These are phyloP conservation scores for Pulveroboletus sp. DNA, from an alignment of 768 basidiomycete species.

Conservation along the genomic window DNA sequence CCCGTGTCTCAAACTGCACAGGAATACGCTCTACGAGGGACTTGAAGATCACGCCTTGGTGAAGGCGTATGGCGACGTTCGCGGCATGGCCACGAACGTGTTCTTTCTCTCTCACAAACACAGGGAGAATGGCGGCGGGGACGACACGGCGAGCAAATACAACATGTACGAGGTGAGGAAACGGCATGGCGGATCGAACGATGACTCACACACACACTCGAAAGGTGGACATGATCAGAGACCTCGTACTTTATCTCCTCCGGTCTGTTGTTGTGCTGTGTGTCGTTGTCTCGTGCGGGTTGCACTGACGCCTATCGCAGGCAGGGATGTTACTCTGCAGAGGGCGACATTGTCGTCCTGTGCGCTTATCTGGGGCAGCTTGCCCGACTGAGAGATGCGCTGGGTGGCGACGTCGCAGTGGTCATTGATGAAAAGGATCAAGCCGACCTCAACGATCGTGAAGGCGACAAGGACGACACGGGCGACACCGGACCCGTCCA, in stretches of 20 bases:
- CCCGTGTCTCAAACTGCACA: constrained; percentile 15
- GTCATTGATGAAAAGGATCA: constrained; percentile 70
- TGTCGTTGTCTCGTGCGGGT: not conserved
- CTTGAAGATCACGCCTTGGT: constrained; percentile 60
- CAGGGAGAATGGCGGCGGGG: constrained; percentile 54
- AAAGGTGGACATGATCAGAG: constrained; percentile 47
- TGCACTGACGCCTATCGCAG: constrained; percentile 18
- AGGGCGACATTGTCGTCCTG: constrained; percentile 53
- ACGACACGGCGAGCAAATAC: constrained; percentile 64
- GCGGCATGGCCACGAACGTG: constrained; percentile 61
- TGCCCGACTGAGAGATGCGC: constrained; percentile 40
- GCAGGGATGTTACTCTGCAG: constrained; percentile 45
- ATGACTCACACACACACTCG: constrained; percentile 5
- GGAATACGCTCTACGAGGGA: constrained; percentile 58
- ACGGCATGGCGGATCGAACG: not conserved
- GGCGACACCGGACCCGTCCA: constrained; percentile 34
- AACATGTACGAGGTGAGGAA: constrained; percentile 74
- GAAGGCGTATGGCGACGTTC: constrained; percentile 48
- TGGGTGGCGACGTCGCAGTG: constrained; percentile 51
- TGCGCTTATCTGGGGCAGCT: constrained; percentile 55
- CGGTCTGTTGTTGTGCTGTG: constrained; percentile 19
- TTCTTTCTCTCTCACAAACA: constrained; percentile 68
- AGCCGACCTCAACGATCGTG: constrained; percentile 53
- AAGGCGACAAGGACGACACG: constrained; percentile 37
- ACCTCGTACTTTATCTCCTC: constrained; percentile 52